Percentiles rank a stretch among this genome's conserved stretches.
phyloP scores from a whole-genome alignment of 345 rosid genomes.

The Noccaea caerulescens region DNA sequence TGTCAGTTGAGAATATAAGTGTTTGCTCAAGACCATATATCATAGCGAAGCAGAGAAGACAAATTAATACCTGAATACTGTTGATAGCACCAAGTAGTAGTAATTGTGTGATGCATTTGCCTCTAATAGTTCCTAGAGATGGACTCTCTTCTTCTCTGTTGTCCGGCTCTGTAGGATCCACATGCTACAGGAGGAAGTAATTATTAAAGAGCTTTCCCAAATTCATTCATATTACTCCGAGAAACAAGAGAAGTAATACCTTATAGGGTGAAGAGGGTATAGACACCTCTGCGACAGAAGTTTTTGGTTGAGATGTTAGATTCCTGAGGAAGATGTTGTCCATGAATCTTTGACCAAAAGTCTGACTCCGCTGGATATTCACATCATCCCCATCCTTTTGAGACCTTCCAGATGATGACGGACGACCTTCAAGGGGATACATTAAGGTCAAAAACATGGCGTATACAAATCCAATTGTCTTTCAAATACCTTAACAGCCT shows the following conservation, averaged over 20 bases:
- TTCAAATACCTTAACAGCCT: constrained; percentile 1
- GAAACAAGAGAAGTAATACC: constrained; percentile 49
- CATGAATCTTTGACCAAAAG: constrained; percentile 88
- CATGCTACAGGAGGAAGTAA: constrained; percentile 52
- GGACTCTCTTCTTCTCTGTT: constrained; percentile 78
- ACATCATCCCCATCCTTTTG: constrained; percentile 63
- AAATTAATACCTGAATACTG: constrained; percentile 71
- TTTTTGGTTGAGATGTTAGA: constrained; percentile 78
- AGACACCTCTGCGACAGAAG: constrained; percentile 57
- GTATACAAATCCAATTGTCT: constrained; percentile 7
- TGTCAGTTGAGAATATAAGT: constrained; percentile 21
- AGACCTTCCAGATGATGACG: constrained; percentile 80
- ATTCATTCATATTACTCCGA: constrained; percentile 1
- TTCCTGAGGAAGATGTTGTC: constrained; percentile 83
- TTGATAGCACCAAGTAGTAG: constrained; percentile 84
- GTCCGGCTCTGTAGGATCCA: constrained; percentile 59
- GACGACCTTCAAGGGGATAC: constrained; percentile 58
- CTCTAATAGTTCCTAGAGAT: constrained; percentile 69
- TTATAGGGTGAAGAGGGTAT: constrained; percentile 75
- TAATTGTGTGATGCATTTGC: constrained; percentile 89
- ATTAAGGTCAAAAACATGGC: constrained; percentile 18
- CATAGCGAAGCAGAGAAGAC: constrained; percentile 4
- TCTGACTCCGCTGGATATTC: constrained; percentile 69
- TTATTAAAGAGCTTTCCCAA: constrained; percentile 15
- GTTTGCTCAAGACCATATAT: constrained; percentile 10